Evolutionary conservation across 495 filamentous ascomycete species (phyloP).

Genomic region (Penicillium cosmopolitanum): DNA sequence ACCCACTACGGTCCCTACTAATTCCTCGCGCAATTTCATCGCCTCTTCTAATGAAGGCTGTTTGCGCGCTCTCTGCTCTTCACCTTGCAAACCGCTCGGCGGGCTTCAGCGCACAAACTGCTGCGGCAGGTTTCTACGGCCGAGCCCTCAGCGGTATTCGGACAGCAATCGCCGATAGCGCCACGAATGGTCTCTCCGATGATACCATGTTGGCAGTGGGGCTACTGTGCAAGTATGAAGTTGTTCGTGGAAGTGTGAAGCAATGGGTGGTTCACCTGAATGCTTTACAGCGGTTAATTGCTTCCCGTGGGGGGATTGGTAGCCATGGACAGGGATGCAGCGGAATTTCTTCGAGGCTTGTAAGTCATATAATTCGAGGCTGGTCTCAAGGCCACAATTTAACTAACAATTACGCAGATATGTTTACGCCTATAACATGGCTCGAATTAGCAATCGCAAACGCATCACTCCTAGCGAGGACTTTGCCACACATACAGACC

Average conservation of each 20-base stretch:
- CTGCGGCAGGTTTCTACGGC: slow-evolving; percentile 43
- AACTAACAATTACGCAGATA: slow-evolving; percentile 28
- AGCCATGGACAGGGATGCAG: slow-evolving; percentile 38
- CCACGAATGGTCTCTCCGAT: slow-evolving; percentile 31
- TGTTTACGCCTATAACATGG: slow-evolving; percentile 46
- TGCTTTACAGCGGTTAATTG: slow-evolving; percentile 43
- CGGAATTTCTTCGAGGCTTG: slow-evolving; percentile 46
- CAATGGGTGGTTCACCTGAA: slow-evolving; percentile 49
- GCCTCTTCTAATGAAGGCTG: slow-evolving; percentile 45
- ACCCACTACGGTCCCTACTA: slow-evolving; percentile 45
- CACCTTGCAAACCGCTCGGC: slow-evolving; percentile 45
- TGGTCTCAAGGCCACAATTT: too few relatives aligned
- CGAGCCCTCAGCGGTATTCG: slow-evolving; percentile 42
- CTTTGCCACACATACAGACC: slow-evolving; percentile 26
- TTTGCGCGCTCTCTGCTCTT: slow-evolving; percentile 48
- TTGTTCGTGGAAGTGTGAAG: slow-evolving; percentile 47
- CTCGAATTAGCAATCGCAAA: slow-evolving; percentile 43
- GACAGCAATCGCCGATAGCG: slow-evolving; percentile 26
- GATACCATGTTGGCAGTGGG: slow-evolving; percentile 47
- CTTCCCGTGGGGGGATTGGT: slow-evolving; percentile 42
- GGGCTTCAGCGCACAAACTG: slow-evolving; percentile 32
- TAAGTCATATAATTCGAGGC: slow-evolving; percentile 22
- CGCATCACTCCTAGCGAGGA: slow-evolving; percentile 21
- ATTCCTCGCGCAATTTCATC: slow-evolving; percentile 49
- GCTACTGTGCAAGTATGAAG: slow-evolving; percentile 49